Percentiles rank a stretch among this genome's conserved stretches.
Conservation (phyloP, 2,329 filamentous ascomycete genomes). For the Shiraia sp. region DNA sequence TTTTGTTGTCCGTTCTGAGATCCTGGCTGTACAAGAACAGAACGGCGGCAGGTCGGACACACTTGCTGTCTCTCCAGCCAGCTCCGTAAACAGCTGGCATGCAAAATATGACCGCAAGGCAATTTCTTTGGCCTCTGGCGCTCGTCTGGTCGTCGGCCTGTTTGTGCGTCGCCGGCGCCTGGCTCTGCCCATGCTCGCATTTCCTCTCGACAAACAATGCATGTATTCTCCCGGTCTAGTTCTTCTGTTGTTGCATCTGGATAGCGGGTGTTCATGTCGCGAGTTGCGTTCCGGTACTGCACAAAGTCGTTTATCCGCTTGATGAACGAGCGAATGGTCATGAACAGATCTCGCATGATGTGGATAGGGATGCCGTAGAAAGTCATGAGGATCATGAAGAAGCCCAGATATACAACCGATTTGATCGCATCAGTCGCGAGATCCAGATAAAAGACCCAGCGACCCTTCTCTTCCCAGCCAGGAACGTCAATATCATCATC, state of each 20-base stretch:
- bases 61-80: slow-evolving; percentile 98
- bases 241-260: slow-evolving; percentile 89
- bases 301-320: slow-evolving; percentile 88
- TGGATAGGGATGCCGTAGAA: slow-evolving; percentile 97
- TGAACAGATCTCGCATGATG: slow-evolving; percentile 92
- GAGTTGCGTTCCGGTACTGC: slow-evolving; percentile 86
- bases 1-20: slow-evolving; percentile 30
- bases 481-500: slow-evolving; percentile 94
- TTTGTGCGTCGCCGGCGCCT: slow-evolving; percentile 43
- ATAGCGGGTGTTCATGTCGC: slow-evolving; percentile 90
- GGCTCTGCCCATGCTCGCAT: slow-evolving; percentile 79
- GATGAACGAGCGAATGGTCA: slow-evolving; percentile 89
- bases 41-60: slow-evolving; percentile 88
- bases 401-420: slow-evolving; percentile 82
- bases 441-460: slow-evolving; percentile 88
- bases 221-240: slow-evolving; percentile 83
- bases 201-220: slow-evolving; percentile 95
- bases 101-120: slow-evolving; percentile 92
- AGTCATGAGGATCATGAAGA: slow-evolving; percentile 89
- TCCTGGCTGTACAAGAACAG: slow-evolving; percentile 63
- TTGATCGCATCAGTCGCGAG: slow-evolving; percentile 88
- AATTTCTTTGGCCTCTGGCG: slow-evolving; percentile 90
- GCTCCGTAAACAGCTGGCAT: slow-evolving; percentile 91
- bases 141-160: slow-evolving; percentile 66
- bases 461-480: slow-evolving; percentile 94